These are phyloP conservation scores for Dothideomycetidae sp. DNA, from an alignment of 2,329 filamentous ascomycete species.

Conservation along the genomic window DNA sequence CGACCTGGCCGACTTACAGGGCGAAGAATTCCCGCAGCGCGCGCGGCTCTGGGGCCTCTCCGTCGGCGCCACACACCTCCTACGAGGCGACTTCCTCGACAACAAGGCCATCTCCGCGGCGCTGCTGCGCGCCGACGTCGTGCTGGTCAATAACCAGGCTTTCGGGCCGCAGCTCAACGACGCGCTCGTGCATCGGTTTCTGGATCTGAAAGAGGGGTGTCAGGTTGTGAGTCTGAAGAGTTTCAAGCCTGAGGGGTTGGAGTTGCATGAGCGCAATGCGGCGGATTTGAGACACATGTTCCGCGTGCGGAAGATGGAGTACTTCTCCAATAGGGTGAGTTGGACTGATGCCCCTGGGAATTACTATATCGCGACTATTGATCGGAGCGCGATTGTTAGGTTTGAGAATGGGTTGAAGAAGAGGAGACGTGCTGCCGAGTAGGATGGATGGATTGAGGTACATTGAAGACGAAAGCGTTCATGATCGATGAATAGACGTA, in stretches of 20 bases:
- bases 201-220: slow-evolving; percentile 83
- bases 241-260: slow-evolving; percentile 70
- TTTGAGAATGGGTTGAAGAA: slow-evolving; percentile 29
- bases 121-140: slow-evolving; percentile 77
- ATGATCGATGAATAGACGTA: too few relatives aligned
- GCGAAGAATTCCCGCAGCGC: slow-evolving; percentile 68
- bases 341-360: slow-evolving; percentile 76
- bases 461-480: too few relatives aligned
- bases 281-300: slow-evolving; percentile 73
- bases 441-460: too few relatives aligned
- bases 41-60: slow-evolving; percentile 80
- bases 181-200: slow-evolving; percentile 70
- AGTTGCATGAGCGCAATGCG: slow-evolving; percentile 57
- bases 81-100: slow-evolving; percentile 71
- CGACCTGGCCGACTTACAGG: slow-evolving; percentile 65
- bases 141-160: slow-evolving; percentile 95
- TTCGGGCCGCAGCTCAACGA: slow-evolving; percentile 83
- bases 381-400: slow-evolving; percentile 38
- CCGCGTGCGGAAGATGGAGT: slow-evolving; percentile 55
- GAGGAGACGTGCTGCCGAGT: too few relatives aligned
- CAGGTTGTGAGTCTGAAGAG: slow-evolving; percentile 84
- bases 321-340: slow-evolving; percentile 60
- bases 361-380: slow-evolving; percentile 80
- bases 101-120: slow-evolving; percentile 55
- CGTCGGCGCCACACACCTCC: slow-evolving; percentile 64